Conservation (phyloP, 228 moss, liverwort and hornwort genomes). For the Sphagnum fallax region DNA sequence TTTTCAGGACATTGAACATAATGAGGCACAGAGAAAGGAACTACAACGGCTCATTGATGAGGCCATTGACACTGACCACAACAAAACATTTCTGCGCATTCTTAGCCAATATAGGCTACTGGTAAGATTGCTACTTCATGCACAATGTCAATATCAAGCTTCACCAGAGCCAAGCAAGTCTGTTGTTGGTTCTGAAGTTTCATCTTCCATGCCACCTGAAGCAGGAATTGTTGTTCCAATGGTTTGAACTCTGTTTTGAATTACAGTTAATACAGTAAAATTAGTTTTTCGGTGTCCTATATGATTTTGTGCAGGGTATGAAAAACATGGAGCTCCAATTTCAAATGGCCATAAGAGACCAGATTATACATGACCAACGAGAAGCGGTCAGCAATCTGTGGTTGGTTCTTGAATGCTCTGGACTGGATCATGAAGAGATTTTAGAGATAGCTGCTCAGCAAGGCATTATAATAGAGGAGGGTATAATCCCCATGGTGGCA, state of each 20-base stretch:
- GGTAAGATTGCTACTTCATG: constrained; percentile 19
- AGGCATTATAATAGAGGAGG: constrained; percentile 42
- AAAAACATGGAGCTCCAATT: constrained; percentile 47
- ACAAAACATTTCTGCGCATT: constrained; percentile 78
- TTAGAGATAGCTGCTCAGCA: constrained; percentile 36
- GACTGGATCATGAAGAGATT: constrained; percentile 26
- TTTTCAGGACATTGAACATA: constrained; percentile 64
- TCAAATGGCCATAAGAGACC: constrained; percentile 42
- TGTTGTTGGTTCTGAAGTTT: too few species aligned
- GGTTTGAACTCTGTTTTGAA: too few species aligned
- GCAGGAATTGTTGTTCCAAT: too few species aligned
- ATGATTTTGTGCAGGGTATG: constrained; percentile 23
- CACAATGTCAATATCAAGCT: neutral
- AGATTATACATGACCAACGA: constrained; percentile 36
- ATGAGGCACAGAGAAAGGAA: constrained; percentile 79
- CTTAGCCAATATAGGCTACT: constrained; percentile 78
- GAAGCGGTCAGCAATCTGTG: constrained; percentile 36
- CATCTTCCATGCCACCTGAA: too few species aligned
- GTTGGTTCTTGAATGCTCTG: constrained; percentile 38
- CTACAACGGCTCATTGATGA: constrained; percentile 74
- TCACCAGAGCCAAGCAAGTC: too few species aligned
- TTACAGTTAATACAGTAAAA: too few species aligned
- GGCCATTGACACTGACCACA: constrained; percentile 83
- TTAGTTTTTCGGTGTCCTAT: neutral
- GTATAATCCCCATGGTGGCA: constrained; percentile 15